A percentile compares a stretch with the other conserved stretches of the same genome.
Evolutionary conservation across 75 land plant species (phyloP).

Genomic region (Cunninghamia lanceolata): DNA sequence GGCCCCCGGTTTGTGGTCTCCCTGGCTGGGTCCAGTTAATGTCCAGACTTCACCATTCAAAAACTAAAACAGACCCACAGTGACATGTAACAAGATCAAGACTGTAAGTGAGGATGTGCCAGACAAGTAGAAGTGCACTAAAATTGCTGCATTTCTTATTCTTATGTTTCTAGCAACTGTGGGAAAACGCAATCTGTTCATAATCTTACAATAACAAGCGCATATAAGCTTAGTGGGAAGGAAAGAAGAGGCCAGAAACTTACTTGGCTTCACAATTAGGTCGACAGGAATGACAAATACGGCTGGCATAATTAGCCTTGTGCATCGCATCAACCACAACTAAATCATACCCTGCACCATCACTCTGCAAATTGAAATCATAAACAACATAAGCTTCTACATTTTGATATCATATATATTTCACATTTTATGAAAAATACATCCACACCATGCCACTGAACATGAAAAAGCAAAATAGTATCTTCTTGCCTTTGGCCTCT

Average conservation of each 20-base stretch:
- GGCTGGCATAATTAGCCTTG: conserved; percentile 98
- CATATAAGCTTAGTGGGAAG: not conserved
- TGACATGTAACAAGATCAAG: not conserved
- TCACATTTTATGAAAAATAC: conserved; percentile 4
- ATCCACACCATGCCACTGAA: not conserved
- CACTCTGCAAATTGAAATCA: conserved; percentile 59
- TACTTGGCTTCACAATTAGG: conserved; percentile 99
- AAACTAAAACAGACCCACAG: not conserved
- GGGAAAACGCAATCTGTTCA: not conserved
- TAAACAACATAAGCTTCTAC: not conserved
- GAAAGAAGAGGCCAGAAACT: conserved; percentile 2
- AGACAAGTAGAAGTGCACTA: not conserved
- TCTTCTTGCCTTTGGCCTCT: conserved; percentile 87
- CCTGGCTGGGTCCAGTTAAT: too few species aligned
- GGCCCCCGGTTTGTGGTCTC: too few species aligned
- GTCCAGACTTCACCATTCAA: too few species aligned
- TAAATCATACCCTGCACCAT: conserved; percentile 95
- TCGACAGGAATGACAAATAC: conserved; percentile 95
- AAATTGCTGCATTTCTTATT: not conserved
- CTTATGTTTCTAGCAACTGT: not conserved
- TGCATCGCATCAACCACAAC: conserved; percentile 99
- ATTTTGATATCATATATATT: not conserved
- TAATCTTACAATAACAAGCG: not conserved
- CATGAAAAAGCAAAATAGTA: not conserved
- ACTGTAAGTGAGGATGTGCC: not conserved